Evolutionary conservation across 257 asterid genomes (phyloP).

Genomic region (Mitragyna speciosa): DNA sequence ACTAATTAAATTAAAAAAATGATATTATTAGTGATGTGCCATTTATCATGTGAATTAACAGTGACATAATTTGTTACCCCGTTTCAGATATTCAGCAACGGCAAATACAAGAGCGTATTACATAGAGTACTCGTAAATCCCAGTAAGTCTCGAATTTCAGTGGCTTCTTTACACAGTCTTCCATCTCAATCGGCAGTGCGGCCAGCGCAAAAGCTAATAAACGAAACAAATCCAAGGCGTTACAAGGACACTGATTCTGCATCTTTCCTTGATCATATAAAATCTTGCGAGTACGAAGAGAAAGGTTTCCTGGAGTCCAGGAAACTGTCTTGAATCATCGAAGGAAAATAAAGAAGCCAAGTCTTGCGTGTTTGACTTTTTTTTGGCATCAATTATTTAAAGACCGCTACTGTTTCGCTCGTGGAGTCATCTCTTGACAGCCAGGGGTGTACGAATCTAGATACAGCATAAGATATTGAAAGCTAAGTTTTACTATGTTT

Average conservation of each 20-base stretch:
- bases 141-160: constrained; percentile 49
- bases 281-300: constrained; percentile 51
- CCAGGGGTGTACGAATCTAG: background rate
- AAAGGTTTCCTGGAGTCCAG: constrained; percentile 71
- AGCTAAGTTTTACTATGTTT: background rate
- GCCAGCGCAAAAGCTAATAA: constrained; percentile 53
- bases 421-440: constrained; percentile 29
- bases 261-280: constrained; percentile 48
- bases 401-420: constrained; percentile 20
- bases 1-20: background rate
- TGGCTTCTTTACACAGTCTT: constrained; percentile 76
- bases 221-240: constrained; percentile 52
- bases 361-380: constrained; percentile 37
- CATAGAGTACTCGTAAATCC: constrained; percentile 78
- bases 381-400: constrained; percentile 28
- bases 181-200: constrained; percentile 55
- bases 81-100: constrained; percentile 81
- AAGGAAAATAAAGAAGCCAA: background rate
- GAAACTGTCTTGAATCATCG: constrained; percentile 31
- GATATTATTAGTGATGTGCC: background rate
- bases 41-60: too few species aligned
- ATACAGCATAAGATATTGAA: background rate
- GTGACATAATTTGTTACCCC: background rate
- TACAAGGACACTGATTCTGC: constrained; percentile 71
- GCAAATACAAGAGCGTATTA: constrained; percentile 74